Base-by-base conservation (phyloP, 257 asterid genomes). In the Echites panduratus region DNA sequence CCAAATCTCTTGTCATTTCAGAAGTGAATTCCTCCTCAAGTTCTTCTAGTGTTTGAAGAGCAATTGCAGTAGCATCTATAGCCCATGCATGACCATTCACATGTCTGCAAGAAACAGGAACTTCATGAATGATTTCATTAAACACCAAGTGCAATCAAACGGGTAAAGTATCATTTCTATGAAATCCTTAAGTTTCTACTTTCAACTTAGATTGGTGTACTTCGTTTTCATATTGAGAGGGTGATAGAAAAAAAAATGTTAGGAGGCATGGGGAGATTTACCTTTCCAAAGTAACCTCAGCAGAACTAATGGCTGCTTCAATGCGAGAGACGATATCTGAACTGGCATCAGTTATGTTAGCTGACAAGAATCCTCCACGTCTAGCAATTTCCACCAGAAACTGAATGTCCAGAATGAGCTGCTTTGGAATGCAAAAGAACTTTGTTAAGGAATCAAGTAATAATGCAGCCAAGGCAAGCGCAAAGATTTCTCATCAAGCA, bases 351-450 rank as follows among this genome's bases (percentile, higher is more conserved):
- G 47, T 58, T 7, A 73, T 73, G 3, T 83, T 78, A 16, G 83
- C 86, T 0, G 93, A 82, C 40, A 88, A 61, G 82, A 78, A 87
- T 26, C 85, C 89, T 24, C 90, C 91, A 9, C 72, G 54, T 78
- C 86, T 85, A 57, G 91, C 95, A 58, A 85, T 83, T 77, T 87
- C 95, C 74, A 86, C 89, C 83, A 91, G 80, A 73, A 91, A 91
- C 66, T 86, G 89, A 4, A 80, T 66, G 79, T 91, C 92, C 70
- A 91, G 69, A 29, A 78, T 82, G 48, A 85, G 63, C 97, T 87
- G 91, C 70, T 65, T 69, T n/a, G 22, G 38, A 44, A 65, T 61
- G n/a, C n/a, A 68, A 70, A 32, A 75, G 20, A 52, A 26, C n/a
- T 52, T 65, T 32, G 74, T 38, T 48, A 49, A 63, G 57, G 58